Conservation (phyloP, 768 basidiomycete genomes). For the Mycena vulgaris region DNA sequence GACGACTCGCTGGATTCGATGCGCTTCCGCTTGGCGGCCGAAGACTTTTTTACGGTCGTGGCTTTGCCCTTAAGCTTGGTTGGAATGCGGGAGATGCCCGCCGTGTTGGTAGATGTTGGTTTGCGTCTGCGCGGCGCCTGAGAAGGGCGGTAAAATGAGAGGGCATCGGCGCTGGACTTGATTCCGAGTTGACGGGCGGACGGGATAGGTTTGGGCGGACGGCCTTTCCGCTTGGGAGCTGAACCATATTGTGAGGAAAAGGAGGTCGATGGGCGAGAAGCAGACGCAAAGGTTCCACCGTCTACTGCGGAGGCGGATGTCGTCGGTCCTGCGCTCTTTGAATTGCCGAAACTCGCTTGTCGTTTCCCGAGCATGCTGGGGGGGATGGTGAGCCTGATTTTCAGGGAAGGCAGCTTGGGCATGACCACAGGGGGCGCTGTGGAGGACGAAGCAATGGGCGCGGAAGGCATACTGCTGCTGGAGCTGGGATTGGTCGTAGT, state of each 20-base stretch:
- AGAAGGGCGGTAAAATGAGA: conserved; percentile 33
- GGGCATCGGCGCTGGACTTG: conserved; percentile 38
- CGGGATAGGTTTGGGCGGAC: conserved; percentile 66
- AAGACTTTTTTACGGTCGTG: conserved; percentile 47
- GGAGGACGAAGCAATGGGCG: conserved; percentile 56
- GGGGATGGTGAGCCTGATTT: conserved; percentile 82
- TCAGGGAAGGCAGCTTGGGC: conserved; percentile 62
- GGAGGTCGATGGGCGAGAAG: conserved; percentile 39
- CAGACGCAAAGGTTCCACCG: conserved; percentile 47
- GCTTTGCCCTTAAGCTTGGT: conserved; percentile 49
- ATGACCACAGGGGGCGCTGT: conserved; percentile 48
- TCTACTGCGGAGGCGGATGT: conserved; percentile 58
- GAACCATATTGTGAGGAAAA: conserved; percentile 35
- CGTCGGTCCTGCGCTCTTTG: conserved; percentile 49
- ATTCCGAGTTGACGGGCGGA: conserved; percentile 51
- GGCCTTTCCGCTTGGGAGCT: conserved; percentile 66
- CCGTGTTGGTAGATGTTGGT: conserved; percentile 36
- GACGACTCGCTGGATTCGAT: conserved; percentile 48
- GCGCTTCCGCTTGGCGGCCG: conserved; percentile 54
- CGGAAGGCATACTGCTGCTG: conserved; percentile 51
- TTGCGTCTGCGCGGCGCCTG: conserved; percentile 41
- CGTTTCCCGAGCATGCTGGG: conserved; percentile 67
- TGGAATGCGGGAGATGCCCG: conserved; percentile 35
- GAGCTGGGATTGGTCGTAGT: conserved; percentile 50
- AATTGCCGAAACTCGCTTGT: conserved; percentile 49